Conservation (phyloP, 371 early-diverging fungal genomes). For the Funneliformis caledonium region DNA sequence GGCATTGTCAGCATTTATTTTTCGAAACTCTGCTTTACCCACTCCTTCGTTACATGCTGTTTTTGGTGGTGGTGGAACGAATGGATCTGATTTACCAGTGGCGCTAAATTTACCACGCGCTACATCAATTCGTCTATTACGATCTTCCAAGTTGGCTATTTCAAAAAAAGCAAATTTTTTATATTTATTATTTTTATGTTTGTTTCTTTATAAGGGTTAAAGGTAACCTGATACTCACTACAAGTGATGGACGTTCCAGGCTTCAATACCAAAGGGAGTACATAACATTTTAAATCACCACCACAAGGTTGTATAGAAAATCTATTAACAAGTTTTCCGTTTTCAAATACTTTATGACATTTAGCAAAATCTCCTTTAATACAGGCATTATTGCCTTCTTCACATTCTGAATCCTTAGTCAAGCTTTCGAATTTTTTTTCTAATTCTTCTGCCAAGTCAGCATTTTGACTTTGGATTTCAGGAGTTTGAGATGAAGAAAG, state of each 20-base stretch:
- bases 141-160: not conserved
- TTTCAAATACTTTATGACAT: not conserved
- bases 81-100: not conserved
- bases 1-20: not conserved
- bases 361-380: not conserved
- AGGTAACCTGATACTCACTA: not conserved
- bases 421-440: not conserved
- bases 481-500: too few species aligned
- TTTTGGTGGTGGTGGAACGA: too few species aligned
- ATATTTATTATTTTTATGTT: too few species aligned
- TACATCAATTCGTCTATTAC: not conserved
- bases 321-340: not conserved
- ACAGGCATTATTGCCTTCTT: not conserved
- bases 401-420: not conserved
- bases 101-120: not conserved
- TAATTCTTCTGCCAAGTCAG: not conserved
- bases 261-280: conserved; percentile 17
- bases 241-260: conserved; percentile 22
- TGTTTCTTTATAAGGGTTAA: too few species aligned
- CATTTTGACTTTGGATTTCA: not conserved
- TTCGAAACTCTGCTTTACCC: not conserved
- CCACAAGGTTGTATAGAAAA: not conserved
- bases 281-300: not conserved
- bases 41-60: too few species aligned
- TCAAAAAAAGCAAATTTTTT: too few species aligned